Conservation (phyloP, 2,329 filamentous ascomycete species). For the Ceratocystis smalleyi region DNA sequence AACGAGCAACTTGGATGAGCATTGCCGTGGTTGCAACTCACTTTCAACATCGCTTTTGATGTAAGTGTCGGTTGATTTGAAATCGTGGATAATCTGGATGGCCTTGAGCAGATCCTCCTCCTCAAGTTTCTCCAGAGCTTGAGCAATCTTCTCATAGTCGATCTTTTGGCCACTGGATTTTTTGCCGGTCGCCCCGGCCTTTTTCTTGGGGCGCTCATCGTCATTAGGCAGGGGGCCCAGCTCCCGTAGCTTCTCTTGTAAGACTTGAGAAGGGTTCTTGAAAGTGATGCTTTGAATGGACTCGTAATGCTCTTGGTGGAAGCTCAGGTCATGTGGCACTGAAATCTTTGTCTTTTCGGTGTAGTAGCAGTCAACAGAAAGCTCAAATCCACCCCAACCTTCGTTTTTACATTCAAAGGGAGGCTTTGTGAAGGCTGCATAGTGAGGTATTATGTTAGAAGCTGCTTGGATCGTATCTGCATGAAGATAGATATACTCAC, state of each 20-base stretch:
- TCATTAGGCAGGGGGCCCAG: slow-evolving; percentile 73
- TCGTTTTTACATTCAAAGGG: slow-evolving; percentile 86
- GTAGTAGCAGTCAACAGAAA: slow-evolving; percentile 68
- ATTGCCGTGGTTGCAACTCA: slow-evolving; percentile 32
- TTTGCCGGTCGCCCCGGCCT: slow-evolving; percentile 48
- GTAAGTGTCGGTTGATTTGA: slow-evolving; percentile 86
- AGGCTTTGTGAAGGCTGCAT: slow-evolving; percentile 60
- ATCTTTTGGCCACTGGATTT: slow-evolving; percentile 63
- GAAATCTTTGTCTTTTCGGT: slow-evolving; percentile 75
- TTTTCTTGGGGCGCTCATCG: slow-evolving; percentile 41
- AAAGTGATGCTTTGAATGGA: slow-evolving; percentile 67
- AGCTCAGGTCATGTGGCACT: slow-evolving; percentile 83
- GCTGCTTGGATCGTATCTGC: too few relatives aligned
- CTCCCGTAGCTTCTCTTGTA: slow-evolving; percentile 64
- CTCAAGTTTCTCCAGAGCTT: slow-evolving; percentile 70
- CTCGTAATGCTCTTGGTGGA: slow-evolving; percentile 67
- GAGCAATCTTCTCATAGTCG: slow-evolving; percentile 94
- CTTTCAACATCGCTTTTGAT: slow-evolving; percentile 94
- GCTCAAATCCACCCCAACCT: slow-evolving; percentile 98
- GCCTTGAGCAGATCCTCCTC: slow-evolving; percentile 91
- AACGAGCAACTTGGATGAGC: background rate
- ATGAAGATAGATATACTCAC: slow-evolving; percentile 36
- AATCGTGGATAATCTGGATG: slow-evolving; percentile 95
- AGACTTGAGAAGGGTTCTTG: slow-evolving; percentile 80
- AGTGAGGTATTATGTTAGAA: background rate